Evolutionary conservation across 176 grass and related monocot genomes (phyloP).

Genomic region (Zea mays): Zm-B73-REFERENCE-NAM-5.0 NC_050100.1:220917501-220918000

Average conservation of each 20-base stretch:
- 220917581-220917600: neutral
- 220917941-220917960: neutral
- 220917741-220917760: neutral
- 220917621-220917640: conserved; percentile 5
- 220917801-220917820: neutral
- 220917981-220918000: conserved; percentile 31
- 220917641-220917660: neutral
- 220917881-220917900: neutral
- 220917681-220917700: neutral
- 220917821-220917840: neutral
- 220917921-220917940: neutral
- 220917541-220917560: neutral
- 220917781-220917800: neutral
- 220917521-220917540: neutral
- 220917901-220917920: neutral
- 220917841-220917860: neutral
- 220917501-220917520: neutral
- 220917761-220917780: neutral
- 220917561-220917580: neutral
- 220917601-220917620: neutral
- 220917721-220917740: neutral
- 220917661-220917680: neutral
- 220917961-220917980: neutral
- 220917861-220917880: neutral
- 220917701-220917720: neutral